phyloP scores from a whole-genome alignment of 768 basidiomycete species.

The Royoungia palumana region DNA sequence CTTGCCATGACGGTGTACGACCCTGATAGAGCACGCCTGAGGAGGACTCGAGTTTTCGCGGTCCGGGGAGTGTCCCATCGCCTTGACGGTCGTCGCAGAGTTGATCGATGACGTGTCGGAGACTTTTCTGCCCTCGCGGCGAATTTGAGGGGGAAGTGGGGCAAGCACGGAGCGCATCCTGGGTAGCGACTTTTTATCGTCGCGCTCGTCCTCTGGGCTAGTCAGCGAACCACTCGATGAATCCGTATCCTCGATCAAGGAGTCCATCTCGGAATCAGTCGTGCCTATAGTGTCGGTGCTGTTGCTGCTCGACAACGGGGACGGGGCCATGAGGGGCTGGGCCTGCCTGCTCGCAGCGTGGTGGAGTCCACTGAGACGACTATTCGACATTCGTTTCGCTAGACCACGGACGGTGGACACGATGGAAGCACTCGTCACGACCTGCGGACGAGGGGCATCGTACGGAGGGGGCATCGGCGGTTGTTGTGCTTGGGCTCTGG shows the following conservation, averaged over 20 bases:
- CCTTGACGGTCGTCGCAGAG: slow-evolving; percentile 36
- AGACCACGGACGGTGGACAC: slow-evolving; percentile 57
- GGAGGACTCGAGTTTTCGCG: slow-evolving; percentile 20
- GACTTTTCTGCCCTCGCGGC: slow-evolving; percentile 39
- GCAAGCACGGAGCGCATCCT: slow-evolving; percentile 45
- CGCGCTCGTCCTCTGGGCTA: slow-evolving; percentile 48
- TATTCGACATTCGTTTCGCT: slow-evolving; percentile 52
- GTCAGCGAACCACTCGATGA: slow-evolving; percentile 51
- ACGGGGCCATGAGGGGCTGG: slow-evolving; percentile 19
- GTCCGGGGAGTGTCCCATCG: slow-evolving; percentile 19
- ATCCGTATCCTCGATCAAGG: slow-evolving; percentile 59
- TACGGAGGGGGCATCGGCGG: slow-evolving; percentile 43
- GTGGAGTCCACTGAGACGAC: slow-evolving; percentile 34
- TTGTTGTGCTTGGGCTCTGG: slow-evolving; percentile 46
- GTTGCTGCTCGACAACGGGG: slow-evolving; percentile 36
- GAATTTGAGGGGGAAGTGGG: slow-evolving; percentile 43
- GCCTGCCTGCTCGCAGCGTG: slow-evolving; percentile 16
- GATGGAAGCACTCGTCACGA: slow-evolving; percentile 34
- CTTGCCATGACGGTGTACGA: slow-evolving; percentile 27
- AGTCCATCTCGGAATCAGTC: slow-evolving; percentile 57
- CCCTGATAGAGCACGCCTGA: slow-evolving; percentile 21
- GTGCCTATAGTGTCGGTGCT: slow-evolving; percentile 45
- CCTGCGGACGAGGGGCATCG: slow-evolving; percentile 30
- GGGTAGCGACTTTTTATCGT: slow-evolving; percentile 14
- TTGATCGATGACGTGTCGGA: slow-evolving; percentile 33